phyloP scores from a whole-genome alignment of 345 rosid species.

The Orychophragmus violaceus region DNA sequence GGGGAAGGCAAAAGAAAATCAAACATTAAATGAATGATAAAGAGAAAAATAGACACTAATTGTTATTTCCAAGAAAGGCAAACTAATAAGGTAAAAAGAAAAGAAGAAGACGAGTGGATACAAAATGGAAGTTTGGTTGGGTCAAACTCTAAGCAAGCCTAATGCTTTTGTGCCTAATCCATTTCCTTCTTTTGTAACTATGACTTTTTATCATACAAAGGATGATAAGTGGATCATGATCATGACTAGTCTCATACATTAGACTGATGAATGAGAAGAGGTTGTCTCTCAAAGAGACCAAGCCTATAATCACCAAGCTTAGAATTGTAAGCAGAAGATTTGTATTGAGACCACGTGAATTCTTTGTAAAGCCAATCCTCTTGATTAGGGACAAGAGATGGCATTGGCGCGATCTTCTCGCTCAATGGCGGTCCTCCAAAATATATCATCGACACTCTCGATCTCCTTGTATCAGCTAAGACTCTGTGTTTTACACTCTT shows the following conservation, averaged over 20 bases:
- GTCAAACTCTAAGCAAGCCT: slow-evolving; percentile 31
- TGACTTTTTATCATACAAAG: slow-evolving; percentile 13
- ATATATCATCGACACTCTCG: slow-evolving; percentile 83
- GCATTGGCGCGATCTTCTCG: slow-evolving; percentile 56
- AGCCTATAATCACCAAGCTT: slow-evolving; percentile 78
- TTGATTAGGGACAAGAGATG: slow-evolving; percentile 40
- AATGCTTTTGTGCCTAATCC: slow-evolving; percentile 24
- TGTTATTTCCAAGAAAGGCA: slow-evolving; percentile 16
- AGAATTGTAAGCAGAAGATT: slow-evolving; percentile 64
- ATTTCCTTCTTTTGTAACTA: background rate
- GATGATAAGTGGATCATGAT: background rate
- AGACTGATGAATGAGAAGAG: slow-evolving; percentile 10
- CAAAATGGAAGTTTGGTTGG: slow-evolving; percentile 14
- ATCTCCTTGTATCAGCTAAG: slow-evolving; percentile 43
- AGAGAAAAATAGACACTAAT: background rate
- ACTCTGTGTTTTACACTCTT: slow-evolving; percentile 93
- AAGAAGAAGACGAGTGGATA: background rate
- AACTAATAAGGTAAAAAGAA: slow-evolving; percentile 8
- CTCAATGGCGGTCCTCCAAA: slow-evolving; percentile 74
- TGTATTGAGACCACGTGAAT: slow-evolving; percentile 84
- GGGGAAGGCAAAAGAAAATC: background rate
- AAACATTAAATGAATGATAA: background rate
- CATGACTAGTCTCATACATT: background rate
- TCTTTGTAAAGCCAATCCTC: slow-evolving; percentile 71
- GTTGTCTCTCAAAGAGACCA: slow-evolving; percentile 51